Evolutionary conservation across 1,139 yeast genomes (phyloP), one percentile per base, ranked within the genome.

Genomic region (Pichia sorboxylosa): DNA sequence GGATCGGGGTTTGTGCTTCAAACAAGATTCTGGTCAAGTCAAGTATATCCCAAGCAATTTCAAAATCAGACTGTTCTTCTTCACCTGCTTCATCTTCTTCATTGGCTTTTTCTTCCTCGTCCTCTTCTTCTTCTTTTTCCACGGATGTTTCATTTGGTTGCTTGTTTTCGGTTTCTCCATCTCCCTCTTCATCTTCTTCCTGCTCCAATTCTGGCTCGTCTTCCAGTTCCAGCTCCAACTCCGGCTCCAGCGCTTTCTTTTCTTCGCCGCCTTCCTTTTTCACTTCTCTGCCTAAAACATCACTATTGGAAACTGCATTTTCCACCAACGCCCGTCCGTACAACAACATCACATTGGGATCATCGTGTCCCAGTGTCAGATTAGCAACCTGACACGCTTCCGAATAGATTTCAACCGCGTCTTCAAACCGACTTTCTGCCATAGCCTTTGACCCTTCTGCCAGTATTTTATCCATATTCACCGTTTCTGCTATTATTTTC

Each of bases 271-370:
- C 42, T 48, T 10, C 43, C 41, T 18, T 19, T 6, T 13, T 27
- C 2, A 17, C 33, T 15, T 23, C 11, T 15, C 7, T 29, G 24
- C 95, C 94, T 38, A 90, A 67, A n/a, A 90, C 79, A 30, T 80
- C 90, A 2, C 85, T 73, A 32, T 69, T 76, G 27, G 73, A 61
- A 10, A 83, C 79, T 1, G 92, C 97, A 28, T 72, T 69, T 43
- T 77, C 80, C 54, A 79, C 85, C 27, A 90, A 58, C 1, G 94
- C 75, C 48, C 76, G 72, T 2, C 96, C 97, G 43, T 90, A 84
- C 24, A 81, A 54, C 42, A 69, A 72, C 46, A 85, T 60, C 42
- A 83, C 61, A 40, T 83, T 80, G 3, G 92, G 80, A 48, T 80
- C 80, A 30, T 74, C 76, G 33, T 71, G 71, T 14, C 69, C 72